Evolutionary conservation across 2,329 filamentous ascomycete genomes (phyloP).

Genomic region (Neocucurbitaria cava): DNA sequence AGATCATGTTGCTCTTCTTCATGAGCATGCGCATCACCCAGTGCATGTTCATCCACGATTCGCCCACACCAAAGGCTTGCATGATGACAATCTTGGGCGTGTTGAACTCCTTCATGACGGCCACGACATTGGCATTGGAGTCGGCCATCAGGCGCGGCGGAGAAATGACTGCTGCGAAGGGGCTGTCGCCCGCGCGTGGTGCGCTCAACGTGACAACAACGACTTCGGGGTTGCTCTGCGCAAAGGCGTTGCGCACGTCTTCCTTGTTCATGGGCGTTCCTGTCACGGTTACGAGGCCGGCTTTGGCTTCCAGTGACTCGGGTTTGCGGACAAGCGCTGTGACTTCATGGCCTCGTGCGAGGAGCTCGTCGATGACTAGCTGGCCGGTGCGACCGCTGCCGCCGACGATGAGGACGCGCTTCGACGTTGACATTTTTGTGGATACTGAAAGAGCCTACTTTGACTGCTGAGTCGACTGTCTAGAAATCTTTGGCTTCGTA

Average conservation of each 20-base stretch:
- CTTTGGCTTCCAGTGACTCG: conserved; percentile 32
- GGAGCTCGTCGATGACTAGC: conserved; percentile 51
- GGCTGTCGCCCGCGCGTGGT: conserved; percentile 55
- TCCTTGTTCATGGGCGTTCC: conserved; percentile 47
- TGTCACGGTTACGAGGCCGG: conserved; percentile 49
- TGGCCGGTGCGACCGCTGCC: conserved; percentile 58
- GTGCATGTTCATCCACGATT: conserved; percentile 53
- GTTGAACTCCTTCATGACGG: conserved; percentile 47
- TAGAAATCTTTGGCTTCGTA: not conserved
- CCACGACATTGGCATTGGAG: conserved; percentile 48
- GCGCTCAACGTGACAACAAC: conserved; percentile 60
- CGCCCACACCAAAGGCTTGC: conserved; percentile 59
- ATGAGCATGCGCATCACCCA: conserved; percentile 56
- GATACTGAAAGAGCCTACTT: conserved; percentile 19
- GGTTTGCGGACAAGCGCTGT: conserved; percentile 56
- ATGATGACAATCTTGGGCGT: conserved; percentile 57
- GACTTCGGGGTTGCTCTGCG: conserved; percentile 34
- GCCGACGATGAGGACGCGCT: conserved; percentile 57
- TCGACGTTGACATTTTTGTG: conserved; percentile 3
- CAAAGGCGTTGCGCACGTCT: conserved; percentile 50
- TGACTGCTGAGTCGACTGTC: not conserved
- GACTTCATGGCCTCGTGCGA: conserved; percentile 52
- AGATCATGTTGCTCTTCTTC: conserved; percentile 55
- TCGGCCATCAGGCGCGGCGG: conserved; percentile 58
- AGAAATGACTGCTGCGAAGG: conserved; percentile 55